A percentile compares a stretch with the other conserved stretches of the same genome.
Evolutionary conservation across 805 yeast genomes (phyloP).

Genomic region (Nakazawaea wyomingensis): DNA sequence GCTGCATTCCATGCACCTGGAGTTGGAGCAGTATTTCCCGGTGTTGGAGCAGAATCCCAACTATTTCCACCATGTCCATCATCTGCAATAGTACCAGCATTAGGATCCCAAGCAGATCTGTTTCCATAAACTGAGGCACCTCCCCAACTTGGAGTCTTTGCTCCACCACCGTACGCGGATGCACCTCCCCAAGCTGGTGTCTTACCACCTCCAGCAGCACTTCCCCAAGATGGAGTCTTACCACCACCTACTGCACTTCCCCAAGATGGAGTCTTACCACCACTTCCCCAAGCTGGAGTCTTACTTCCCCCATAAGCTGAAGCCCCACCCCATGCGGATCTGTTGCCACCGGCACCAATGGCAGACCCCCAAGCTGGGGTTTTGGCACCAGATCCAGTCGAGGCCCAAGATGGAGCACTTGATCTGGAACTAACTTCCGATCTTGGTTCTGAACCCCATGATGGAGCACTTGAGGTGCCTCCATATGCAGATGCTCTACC

Average conservation of each 20-base stretch:
- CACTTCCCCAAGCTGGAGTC: conserved; percentile 39
- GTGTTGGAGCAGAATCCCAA: conserved; percentile 38
- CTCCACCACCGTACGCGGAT: conserved; percentile 45
- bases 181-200: conserved; percentile 47
- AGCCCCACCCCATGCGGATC: conserved; percentile 46
- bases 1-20: conserved; percentile 45
- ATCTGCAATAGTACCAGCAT: conserved; percentile 19
- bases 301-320: conserved; percentile 46
- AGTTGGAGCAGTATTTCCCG: conserved; percentile 25
- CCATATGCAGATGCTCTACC: conserved; percentile 18
- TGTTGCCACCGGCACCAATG: conserved; percentile 33
- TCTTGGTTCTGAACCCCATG: conserved; percentile 39
- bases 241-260: conserved; percentile 29
- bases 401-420: conserved; percentile 39
- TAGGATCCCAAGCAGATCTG: conserved; percentile 39
- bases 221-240: conserved; percentile 49
- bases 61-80: conserved; percentile 30
- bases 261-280: conserved; percentile 41
- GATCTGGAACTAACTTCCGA: background rate
- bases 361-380: conserved; percentile 49
- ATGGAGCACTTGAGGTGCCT: conserved; percentile 35
- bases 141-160: conserved; percentile 38
- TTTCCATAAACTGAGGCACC: conserved; percentile 32
- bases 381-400: conserved; percentile 31
- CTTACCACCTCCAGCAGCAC: conserved; percentile 32